Evolutionary conservation across 352 stramenopile species (phyloP), one percentile per base, ranked within the genome.

Genomic region (Globisporangium emineosum): DNA sequence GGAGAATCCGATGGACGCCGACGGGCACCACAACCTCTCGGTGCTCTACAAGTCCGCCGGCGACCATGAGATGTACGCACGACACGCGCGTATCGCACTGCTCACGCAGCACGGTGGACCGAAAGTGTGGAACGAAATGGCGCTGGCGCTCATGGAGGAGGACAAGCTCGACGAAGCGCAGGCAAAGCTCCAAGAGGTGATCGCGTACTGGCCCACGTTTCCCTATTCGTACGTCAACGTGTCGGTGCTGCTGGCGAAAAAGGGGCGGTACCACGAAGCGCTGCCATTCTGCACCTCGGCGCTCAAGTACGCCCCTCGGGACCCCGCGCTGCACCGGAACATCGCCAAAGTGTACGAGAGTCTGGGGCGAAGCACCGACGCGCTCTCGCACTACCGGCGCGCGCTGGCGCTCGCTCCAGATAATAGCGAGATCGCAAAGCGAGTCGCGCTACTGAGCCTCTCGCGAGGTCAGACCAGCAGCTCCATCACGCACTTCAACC

Each of bases 41-140:
- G 78, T 81, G 52, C 58, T 92, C 5, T 81, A 75, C 30, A 72
- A 65, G n/a, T 81, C 77, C 5, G 66, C 71, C 27, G 76, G 76
- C 9, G 73, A 90, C 57, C 61, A 66, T 19, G 70, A 75, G n/a
- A 62, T 56, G 29, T 64, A 90, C 59, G 69, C 68, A 19, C 64
- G 70, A 12, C 75, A 90, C 57, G 67, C 75, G 2, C 79, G 83
- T 35, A 90, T 92, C 57, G 78, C 83, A 50, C 66, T 72, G 64
- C 68, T 92, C n/a, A 87, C 83, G 12, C 72, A 78, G 45, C 73
- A 78, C 37, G 79, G 72, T 35, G 75, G 78, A 7, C 78, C 82
- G 5, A 78, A 85, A 45, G 77, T 85, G 49, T 74, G 66, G 58
- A 88, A 90, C 69, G 83, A 92, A 53, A 65, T 81, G 50, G 83